Percentiles rank a stretch among this genome's conserved stretches.
Conservation (phyloP, 305 asterid genomes). For the Ruellia speciosa region DNA sequence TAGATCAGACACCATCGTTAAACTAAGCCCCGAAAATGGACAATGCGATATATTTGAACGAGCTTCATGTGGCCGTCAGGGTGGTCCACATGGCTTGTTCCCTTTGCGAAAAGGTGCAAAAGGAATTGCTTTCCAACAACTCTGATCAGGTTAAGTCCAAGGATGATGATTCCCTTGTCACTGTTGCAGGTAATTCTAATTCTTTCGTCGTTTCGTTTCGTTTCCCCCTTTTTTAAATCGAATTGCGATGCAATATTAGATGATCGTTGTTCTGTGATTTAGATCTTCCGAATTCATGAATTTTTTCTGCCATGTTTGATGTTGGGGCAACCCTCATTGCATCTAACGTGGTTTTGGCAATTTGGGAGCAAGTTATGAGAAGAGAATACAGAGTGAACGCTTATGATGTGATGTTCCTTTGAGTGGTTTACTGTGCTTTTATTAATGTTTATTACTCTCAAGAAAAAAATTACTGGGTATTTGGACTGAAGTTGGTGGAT, state of each 20-base stretch:
- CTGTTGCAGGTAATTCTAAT: slow-evolving; percentile 53
- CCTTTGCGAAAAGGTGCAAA: slow-evolving; percentile 58
- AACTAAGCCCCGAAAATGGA: slow-evolving; percentile 1
- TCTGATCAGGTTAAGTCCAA: slow-evolving; percentile 45
- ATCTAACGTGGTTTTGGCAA: background rate
- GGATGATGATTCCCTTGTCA: slow-evolving; percentile 66
- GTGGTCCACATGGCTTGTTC: slow-evolving; percentile 79
- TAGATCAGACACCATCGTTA: background rate
- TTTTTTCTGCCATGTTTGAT: slow-evolving; percentile 4
- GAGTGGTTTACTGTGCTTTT: too few species aligned
- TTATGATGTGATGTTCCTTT: too few species aligned
- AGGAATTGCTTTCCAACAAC: slow-evolving; percentile 31
- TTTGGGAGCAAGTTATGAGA: too few species aligned
- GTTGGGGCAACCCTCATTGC: slow-evolving; percentile 1
- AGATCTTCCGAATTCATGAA: slow-evolving; percentile 10
- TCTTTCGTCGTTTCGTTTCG: background rate
- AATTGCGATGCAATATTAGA: background rate
- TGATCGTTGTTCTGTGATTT: slow-evolving; percentile 13
- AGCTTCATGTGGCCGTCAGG: slow-evolving; percentile 67
- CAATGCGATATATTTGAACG: slow-evolving; percentile 27
- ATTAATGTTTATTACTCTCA: too few species aligned
- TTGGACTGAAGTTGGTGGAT: background rate
- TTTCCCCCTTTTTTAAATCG: background rate
- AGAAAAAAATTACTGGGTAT: background rate
- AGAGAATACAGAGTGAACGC: too few species aligned